A percentile compares a stretch with the other conserved stretches of the same genome.
phyloP scores from a whole-genome alignment of 2,329 filamentous ascomycete genomes.

The Fusarium fujikuroi region DNA sequence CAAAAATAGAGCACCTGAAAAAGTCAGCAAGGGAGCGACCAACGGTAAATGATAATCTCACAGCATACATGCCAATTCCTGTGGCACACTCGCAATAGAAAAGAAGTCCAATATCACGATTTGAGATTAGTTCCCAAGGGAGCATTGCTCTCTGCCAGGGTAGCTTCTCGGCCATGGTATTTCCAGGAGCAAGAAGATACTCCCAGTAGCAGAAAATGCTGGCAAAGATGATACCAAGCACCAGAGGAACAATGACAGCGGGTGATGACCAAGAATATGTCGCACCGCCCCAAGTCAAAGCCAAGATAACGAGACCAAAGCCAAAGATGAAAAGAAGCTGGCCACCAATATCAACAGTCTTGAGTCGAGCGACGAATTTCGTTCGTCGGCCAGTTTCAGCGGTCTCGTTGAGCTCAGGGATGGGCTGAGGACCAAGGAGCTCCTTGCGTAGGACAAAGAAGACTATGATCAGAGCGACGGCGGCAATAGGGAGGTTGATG shows the following conservation, averaged over 20 bases:
- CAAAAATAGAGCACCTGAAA: conserved; percentile 72
- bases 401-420: conserved; percentile 57
- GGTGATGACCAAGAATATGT: conserved; percentile 62
- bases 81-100: conserved; percentile 69
- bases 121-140: conserved; percentile 66
- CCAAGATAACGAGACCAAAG: conserved; percentile 64
- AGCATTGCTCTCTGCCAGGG: conserved; percentile 71
- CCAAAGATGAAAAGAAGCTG: conserved; percentile 66
- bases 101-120: conserved; percentile 69
- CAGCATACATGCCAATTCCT: conserved; percentile 64
- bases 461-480: conserved; percentile 62
- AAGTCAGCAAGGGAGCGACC: conserved; percentile 50
- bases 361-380: conserved; percentile 57
- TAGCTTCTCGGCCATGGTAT: conserved; percentile 58
- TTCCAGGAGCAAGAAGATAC: conserved; percentile 63
- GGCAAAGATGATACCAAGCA: conserved; percentile 56
- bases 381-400: conserved; percentile 46
- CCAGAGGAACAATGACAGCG: conserved; percentile 60
- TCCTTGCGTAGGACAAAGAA: conserved; percentile 68
- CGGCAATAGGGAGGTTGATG: conserved; percentile 67
- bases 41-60: conserved; percentile 36
- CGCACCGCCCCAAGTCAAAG: conserved; percentile 65
- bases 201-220: conserved; percentile 61
- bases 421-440: conserved; percentile 63
- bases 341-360: conserved; percentile 66